phyloP scores from a whole-genome alignment of 1,284 basidiomycete genomes.

The Anthracocystis walkeri region DNA sequence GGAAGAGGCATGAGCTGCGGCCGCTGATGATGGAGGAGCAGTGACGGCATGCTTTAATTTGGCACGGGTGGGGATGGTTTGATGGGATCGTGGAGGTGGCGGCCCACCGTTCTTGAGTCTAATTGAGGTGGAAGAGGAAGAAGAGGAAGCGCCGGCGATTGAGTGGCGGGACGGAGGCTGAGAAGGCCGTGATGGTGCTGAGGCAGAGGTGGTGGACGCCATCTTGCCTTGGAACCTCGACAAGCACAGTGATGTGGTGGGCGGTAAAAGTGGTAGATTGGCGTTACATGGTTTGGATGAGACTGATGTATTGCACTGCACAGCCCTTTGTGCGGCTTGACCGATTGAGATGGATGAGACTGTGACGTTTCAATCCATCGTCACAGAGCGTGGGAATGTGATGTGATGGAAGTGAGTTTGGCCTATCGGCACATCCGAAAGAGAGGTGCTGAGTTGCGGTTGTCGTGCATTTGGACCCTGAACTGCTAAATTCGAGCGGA shows the following conservation, averaged over 20 bases:
- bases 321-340: slow-evolving; percentile 10
- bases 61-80: slow-evolving; percentile 10
- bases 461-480: slow-evolving; percentile 15
- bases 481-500: not conserved
- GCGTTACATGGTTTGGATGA: slow-evolving; percentile 18
- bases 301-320: too few species aligned
- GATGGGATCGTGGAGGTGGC: slow-evolving; percentile 8
- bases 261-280: not conserved
- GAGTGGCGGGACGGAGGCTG: slow-evolving; percentile 32
- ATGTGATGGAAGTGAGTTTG: slow-evolving; percentile 3
- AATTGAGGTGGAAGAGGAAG: slow-evolving; percentile 4
- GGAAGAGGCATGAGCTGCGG: not conserved
- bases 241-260: not conserved
- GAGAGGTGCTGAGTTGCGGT: slow-evolving; percentile 7
- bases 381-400: not conserved
- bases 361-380: too few species aligned
- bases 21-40: slow-evolving; percentile 1
- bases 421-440: not conserved
- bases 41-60: slow-evolving; percentile 28
- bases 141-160: slow-evolving; percentile 5
- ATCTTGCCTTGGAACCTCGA: not conserved
- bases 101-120: slow-evolving; percentile 7
- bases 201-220: slow-evolving; percentile 11
- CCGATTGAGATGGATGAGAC: not conserved
- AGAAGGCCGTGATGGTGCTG: slow-evolving; percentile 17